Percentiles rank a stretch among this genome's conserved stretches.
phyloP scores from a whole-genome alignment of 129 eudicot species.

The Flaveria linearis region DNA sequence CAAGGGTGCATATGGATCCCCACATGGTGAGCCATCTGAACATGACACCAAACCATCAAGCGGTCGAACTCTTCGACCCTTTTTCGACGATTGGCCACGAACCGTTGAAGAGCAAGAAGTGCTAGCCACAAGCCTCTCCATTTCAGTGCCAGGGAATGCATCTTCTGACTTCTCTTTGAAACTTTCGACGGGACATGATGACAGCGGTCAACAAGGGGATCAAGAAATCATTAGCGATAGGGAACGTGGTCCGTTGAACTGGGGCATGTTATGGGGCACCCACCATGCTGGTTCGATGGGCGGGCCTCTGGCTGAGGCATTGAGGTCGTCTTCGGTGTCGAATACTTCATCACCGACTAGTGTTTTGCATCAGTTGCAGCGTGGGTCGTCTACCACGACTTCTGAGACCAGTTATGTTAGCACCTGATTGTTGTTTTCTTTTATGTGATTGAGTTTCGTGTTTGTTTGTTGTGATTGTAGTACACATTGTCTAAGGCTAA shows the following conservation, averaged over 20 bases:
- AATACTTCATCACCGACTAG: conserved; percentile 64
- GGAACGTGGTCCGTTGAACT: conserved; percentile 43
- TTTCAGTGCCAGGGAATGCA: conserved; percentile 55
- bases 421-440: conserved; percentile 38
- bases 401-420: conserved; percentile 65
- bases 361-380: conserved; percentile 64
- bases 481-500: conserved; percentile 27
- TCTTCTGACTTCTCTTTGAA: conserved; percentile 71
- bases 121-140: conserved; percentile 54
- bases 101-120: conserved; percentile 46
- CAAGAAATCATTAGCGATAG: conserved; percentile 23
- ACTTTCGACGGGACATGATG: conserved; percentile 57
- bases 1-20: conserved; percentile 20
- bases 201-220: conserved; percentile 29
- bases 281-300: conserved; percentile 65
- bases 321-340: conserved; percentile 62
- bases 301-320: conserved; percentile 91
- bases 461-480: conserved; percentile 4
- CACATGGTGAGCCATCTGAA: conserved; percentile 29
- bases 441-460: background rate
- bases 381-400: conserved; percentile 35
- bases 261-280: conserved; percentile 63
- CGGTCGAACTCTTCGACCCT: conserved; percentile 55
- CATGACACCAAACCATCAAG: conserved; percentile 35
- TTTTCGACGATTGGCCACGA: conserved; percentile 85